phyloP scores from a whole-genome alignment of 2,329 filamentous ascomycete genomes.

The Trichoderma pleuroti region DNA sequence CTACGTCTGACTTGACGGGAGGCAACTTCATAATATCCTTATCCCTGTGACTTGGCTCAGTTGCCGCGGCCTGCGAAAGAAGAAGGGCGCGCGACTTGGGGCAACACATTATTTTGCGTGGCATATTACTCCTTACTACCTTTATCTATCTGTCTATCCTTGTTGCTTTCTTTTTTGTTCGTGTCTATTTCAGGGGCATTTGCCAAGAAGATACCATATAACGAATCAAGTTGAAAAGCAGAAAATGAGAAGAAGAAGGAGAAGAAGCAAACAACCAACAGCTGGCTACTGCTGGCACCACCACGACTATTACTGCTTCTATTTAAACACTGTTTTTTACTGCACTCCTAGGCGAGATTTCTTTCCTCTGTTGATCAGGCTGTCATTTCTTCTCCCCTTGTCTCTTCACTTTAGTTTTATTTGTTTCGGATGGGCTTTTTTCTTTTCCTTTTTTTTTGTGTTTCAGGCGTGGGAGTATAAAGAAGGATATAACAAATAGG shows the following conservation, averaged over 20 bases:
- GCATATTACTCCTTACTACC: slow-evolving; percentile 6
- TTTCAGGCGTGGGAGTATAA: slow-evolving; percentile 9
- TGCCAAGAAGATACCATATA: slow-evolving; percentile 8
- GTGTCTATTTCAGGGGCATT: slow-evolving; percentile 4
- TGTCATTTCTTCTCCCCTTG: neutral
- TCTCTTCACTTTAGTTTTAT: neutral
- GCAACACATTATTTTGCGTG: neutral
- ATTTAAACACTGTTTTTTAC: neutral
- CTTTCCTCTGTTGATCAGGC: slow-evolving; percentile 10
- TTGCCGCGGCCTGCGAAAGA: neutral
- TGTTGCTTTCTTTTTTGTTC: slow-evolving; percentile 7
- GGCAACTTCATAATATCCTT: neutral
- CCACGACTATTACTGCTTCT: neutral
- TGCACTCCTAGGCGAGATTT: slow-evolving; percentile 2
- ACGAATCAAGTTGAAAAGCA: neutral
- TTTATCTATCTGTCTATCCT: neutral
- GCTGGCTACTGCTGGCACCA: neutral
- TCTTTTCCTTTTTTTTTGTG: neutral
- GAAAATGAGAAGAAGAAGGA: neutral
- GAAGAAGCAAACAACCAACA: neutral
- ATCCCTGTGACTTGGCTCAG: neutral
- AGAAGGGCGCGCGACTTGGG: neutral
- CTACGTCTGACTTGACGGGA: neutral
- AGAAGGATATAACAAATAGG: slow-evolving; percentile 14
- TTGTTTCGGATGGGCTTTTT: neutral